These are phyloP conservation scores for Pythium myriotylum DNA, from an alignment of 352 stramenopile species.

Conservation along the genomic window DNA sequence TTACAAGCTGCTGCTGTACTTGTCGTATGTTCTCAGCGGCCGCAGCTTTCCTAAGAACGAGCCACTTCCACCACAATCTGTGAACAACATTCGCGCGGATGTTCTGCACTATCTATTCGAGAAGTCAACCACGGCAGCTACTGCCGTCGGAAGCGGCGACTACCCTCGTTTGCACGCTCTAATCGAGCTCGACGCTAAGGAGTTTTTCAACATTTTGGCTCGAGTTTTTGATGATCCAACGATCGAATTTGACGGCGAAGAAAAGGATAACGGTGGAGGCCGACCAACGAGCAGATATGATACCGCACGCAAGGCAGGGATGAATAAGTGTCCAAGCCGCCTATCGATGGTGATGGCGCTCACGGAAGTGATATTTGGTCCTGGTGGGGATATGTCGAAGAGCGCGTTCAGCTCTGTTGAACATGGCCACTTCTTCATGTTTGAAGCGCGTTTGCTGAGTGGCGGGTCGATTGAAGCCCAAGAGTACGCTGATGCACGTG, in stretches of 20 bases:
- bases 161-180: slow-evolving; percentile 80
- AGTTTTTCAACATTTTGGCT: slow-evolving; percentile 82
- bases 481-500: slow-evolving; percentile 77
- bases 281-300: slow-evolving; percentile 74
- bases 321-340: slow-evolving; percentile 79
- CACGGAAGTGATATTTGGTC: slow-evolving; percentile 78
- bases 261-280: slow-evolving; percentile 41
- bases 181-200: slow-evolving; percentile 77
- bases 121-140: slow-evolving; percentile 37
- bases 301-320: slow-evolving; percentile 66
- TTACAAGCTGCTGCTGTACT: slow-evolving; percentile 90
- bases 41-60: slow-evolving; percentile 89
- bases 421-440: slow-evolving; percentile 90
- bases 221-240: slow-evolving; percentile 82
- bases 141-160: slow-evolving; percentile 18
- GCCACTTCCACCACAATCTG: slow-evolving; percentile 58
- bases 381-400: slow-evolving; percentile 31
- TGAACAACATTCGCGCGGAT: slow-evolving; percentile 69
- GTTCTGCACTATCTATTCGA: slow-evolving; percentile 90
- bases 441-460: slow-evolving; percentile 85
- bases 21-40: slow-evolving; percentile 91
- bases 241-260: slow-evolving; percentile 86
- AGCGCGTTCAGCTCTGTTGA: slow-evolving; percentile 80
- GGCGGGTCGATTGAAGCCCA: slow-evolving; percentile 80
- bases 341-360: slow-evolving; percentile 86